Base-by-base conservation (phyloP, 1,139 yeast species). In the Sugiyamaella neomexicana region DNA sequence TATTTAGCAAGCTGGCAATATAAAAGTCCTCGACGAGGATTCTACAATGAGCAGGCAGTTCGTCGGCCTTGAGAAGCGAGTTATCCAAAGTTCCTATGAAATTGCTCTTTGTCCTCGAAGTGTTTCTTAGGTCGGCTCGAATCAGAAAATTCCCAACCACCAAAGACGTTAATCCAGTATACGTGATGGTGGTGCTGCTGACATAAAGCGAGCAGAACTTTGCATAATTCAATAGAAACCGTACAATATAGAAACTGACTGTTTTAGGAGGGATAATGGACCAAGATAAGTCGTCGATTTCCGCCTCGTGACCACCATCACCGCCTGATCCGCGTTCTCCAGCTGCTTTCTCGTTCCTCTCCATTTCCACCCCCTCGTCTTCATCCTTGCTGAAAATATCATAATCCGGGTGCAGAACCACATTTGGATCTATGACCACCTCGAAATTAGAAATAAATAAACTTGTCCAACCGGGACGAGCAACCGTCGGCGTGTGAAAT, bases 401-500 rank as follows among this genome's bases (percentile, higher is more conserved):
- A 38, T 52, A 54, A 12, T 58, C 63, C 1, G 64, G 64, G 32
- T 60, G 61, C 16, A 62, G 43, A n/a, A 62, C 61, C n/a, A 59
- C 60, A 27, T 58, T 61, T 8, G 72, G 64, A 40, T 69, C 72
- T 25, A 70, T 47, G 4, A 60, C 55, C 29, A 72, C 54, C 38
- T 71, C 72, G 23, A 69, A 55, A 38, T 67, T 67, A 15, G 63
- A 53, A 38, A 72, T 57, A 20, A 62, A 55, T 27, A 72, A 54
- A 38, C 68, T 62, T 45, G 71, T 39, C 68, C 73, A 70, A 1
- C 75, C 74, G 0, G 77, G 77, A 13, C 71, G 58, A 3, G 76
- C 72, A 27, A 74, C 70, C 2, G 74, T 72, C 2, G 78, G 76
- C 1, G 76, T 65, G 55, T 73, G 77, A 9, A 74, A 58, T 4